Conservation (phyloP, 2,329 filamentous ascomycete species). For the Xylariaceae sp. region DNA sequence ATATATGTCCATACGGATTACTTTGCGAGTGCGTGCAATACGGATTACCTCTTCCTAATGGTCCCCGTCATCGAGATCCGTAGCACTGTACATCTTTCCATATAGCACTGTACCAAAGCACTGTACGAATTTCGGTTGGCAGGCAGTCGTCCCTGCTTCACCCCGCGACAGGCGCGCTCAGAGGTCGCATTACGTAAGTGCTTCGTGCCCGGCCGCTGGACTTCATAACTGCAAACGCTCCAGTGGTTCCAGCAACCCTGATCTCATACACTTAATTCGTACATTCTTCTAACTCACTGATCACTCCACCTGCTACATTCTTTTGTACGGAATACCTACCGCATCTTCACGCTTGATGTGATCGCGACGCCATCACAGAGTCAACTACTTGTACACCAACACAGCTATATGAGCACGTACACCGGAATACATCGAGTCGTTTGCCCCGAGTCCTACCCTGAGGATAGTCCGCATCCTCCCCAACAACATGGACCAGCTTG, state of each 20-base stretch:
- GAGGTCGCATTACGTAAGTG: neutral
- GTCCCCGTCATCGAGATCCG: no score
- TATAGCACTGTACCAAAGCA: no score
- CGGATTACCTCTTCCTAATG: no score
- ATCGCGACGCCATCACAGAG: neutral
- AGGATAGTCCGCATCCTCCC: neutral
- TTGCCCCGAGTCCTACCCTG: neutral
- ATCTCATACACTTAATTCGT: neutral
- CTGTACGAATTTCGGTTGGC: no score
- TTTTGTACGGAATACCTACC: neutral
- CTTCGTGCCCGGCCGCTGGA: neutral
- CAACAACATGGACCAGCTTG: conserved; percentile 36
- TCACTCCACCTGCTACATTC: no score
- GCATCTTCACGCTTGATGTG: neutral
- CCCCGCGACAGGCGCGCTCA: neutral
- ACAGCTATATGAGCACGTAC: neutral
- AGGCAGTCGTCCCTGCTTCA: neutral
- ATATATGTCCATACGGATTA: no score
- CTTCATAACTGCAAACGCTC: no score
- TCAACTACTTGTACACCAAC: neutral
- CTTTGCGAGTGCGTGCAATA: no score
- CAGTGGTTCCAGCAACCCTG: no score
- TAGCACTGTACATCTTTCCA: no score
- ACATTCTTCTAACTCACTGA: neutral
- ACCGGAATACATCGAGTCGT: no score